phyloP scores from a whole-genome alignment of 441 rosid species.

The Kokia cookei region DNA sequence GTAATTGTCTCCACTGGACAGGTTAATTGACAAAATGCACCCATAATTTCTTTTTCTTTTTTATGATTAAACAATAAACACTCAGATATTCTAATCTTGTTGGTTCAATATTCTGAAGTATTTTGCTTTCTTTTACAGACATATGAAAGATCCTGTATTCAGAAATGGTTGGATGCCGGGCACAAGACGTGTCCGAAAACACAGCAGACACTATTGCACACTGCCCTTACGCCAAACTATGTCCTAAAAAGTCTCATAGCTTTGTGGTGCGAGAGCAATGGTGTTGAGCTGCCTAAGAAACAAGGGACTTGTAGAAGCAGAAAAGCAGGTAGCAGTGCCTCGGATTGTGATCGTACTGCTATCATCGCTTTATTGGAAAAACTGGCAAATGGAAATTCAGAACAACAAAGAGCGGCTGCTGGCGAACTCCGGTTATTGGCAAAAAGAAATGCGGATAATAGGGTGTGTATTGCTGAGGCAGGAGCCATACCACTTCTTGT shows the following conservation, averaged over 20 bases:
- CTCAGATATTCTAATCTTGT: constrained; percentile 2
- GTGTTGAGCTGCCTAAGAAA: constrained; percentile 78
- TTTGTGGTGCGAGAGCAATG: constrained; percentile 94
- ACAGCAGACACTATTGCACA: constrained; percentile 79
- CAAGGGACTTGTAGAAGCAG: constrained; percentile 58
- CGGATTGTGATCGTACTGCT: constrained; percentile 82
- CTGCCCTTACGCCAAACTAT: constrained; percentile 84
- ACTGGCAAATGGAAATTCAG: constrained; percentile 53
- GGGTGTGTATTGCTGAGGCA: constrained; percentile 90
- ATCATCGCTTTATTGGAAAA: constrained; percentile 55
- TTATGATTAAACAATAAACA: neutral
- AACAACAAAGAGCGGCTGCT: constrained; percentile 88
- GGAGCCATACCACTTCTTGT: constrained; percentile 95
- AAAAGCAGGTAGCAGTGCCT: constrained; percentile 49
- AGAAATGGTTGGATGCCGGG: constrained; percentile 97
- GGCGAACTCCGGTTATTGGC: constrained; percentile 95
- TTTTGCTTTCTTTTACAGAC: constrained; percentile 52
- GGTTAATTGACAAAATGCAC: constrained; percentile 30
- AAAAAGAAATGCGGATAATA: constrained; percentile 86
- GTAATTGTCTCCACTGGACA: constrained; percentile 99
- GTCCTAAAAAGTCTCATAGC: constrained; percentile 86
- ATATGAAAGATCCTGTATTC: constrained; percentile 87
- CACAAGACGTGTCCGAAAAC: constrained; percentile 96
- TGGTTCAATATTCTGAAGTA: constrained; percentile 10
- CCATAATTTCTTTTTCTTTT: neutral